Evolutionary conservation across 176 grass and related monocot genomes (phyloP).

Genomic region (Zea luxurians): DNA sequence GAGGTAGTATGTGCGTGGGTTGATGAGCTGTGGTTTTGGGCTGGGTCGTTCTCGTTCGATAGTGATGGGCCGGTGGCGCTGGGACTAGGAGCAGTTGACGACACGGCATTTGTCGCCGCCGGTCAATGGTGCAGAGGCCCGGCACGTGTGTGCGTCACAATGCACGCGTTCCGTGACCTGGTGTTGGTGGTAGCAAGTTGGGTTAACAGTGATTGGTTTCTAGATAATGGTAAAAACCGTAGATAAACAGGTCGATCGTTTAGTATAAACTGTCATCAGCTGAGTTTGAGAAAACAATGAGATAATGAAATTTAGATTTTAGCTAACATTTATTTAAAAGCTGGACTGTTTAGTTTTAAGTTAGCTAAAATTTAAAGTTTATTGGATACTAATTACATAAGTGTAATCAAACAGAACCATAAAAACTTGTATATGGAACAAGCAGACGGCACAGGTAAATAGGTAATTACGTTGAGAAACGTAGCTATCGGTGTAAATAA

Average conservation of each 20-base stretch:
- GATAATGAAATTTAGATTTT: no score
- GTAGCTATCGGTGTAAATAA: neutral
- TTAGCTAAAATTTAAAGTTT: no score
- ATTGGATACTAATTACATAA: no score
- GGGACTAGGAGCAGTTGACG: neutral
- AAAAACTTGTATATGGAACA: neutral
- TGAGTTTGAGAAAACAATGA: no score
- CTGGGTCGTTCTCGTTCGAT: neutral
- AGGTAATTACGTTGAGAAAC: neutral
- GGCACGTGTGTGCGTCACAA: conserved; percentile 4
- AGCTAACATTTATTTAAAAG: no score
- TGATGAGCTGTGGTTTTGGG: conserved; percentile 14
- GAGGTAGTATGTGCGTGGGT: neutral
- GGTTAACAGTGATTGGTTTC: no score
- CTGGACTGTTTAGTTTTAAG: no score
- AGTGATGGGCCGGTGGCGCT: conserved; percentile 13
- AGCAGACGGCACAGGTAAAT: neutral
- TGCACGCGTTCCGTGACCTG: conserved; percentile 2
- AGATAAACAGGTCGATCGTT: no score
- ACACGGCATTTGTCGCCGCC: neutral
- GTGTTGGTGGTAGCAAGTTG: neutral
- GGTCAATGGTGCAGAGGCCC: neutral
- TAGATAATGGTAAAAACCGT: no score
- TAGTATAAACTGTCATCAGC: no score
- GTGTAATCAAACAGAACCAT: no score